Percentiles rank a stretch among this genome's conserved stretches.
Evolutionary conservation across 2,329 filamentous ascomycete species (phyloP).

Genomic region (Cladosporium austrohemisphaericum): DNA sequence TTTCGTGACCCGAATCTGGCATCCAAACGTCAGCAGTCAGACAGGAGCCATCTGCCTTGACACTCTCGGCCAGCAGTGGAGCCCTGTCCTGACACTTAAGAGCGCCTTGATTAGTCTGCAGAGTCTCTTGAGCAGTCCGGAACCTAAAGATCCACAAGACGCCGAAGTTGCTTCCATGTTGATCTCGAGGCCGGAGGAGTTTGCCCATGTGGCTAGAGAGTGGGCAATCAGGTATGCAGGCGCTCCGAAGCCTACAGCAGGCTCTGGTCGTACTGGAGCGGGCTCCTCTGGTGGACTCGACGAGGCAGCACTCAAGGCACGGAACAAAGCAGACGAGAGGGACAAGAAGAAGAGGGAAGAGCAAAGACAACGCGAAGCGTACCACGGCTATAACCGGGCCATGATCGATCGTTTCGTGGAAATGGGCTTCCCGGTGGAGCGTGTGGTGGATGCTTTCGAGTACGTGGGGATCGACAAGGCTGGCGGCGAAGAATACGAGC

Average conservation of each 20-base stretch:
- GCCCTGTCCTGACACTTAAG: slow-evolving; percentile 93
- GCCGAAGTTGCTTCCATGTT: slow-evolving; percentile 92
- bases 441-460: slow-evolving; percentile 70
- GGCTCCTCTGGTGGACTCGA: slow-evolving; percentile 22
- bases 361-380: slow-evolving; percentile 50
- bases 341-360: slow-evolving; percentile 55
- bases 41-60: slow-evolving; percentile 90
- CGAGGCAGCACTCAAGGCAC: slow-evolving; percentile 46
- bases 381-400: slow-evolving; percentile 80
- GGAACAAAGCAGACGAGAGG: slow-evolving; percentile 52
- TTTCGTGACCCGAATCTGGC: slow-evolving; percentile 92
- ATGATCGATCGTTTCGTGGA: slow-evolving; percentile 77
- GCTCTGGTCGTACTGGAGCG: slow-evolving; percentile 35
- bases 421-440: slow-evolving; percentile 88
- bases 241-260: slow-evolving; percentile 62
- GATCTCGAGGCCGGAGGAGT: slow-evolving; percentile 71
- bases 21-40: slow-evolving; percentile 86
- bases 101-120: slow-evolving; percentile 89
- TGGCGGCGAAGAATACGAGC: slow-evolving; percentile 72
- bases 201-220: slow-evolving; percentile 77
- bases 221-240: slow-evolving; percentile 85
- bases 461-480: slow-evolving; percentile 77
- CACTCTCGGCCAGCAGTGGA: slow-evolving; percentile 85
- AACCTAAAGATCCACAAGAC: slow-evolving; percentile 95
- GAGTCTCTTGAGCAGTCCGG: slow-evolving; percentile 86